Base-by-base conservation (phyloP, 306 rosid genomes). In the Trichosanthes cucumerina region DNA sequence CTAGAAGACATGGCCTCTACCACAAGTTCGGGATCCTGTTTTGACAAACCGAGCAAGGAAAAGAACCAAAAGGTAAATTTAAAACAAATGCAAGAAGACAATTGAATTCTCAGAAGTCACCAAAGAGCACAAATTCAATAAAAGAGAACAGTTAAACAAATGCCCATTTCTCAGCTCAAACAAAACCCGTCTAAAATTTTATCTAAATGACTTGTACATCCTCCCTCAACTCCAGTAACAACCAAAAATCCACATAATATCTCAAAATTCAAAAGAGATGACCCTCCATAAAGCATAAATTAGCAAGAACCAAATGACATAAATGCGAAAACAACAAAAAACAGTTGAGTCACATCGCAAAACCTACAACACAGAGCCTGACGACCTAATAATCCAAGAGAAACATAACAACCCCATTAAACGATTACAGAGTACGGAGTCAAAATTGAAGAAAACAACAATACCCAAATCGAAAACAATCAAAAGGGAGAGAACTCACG, bases 11-110 rank as follows among this genome's bases (percentile, higher is more conserved):
- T 88, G 33, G 90, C 81, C 70, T 92, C 98, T 31, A 92, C 98
- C 74, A 87, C 81, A n/a, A 96, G 89, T 63, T 88, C 98, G 47
- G 91, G 85, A 85, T 96, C 98, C 99, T 96, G 90, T 74, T 49
- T 28, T 18, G 9, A 3, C 6, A 49, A 28, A 26, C 47, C 56
- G 2, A 70, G 76, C 12, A 68, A 21, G 53, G 56, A 31, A 72
- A 71, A 33, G 69, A 31, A 64, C 46, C 24, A 26, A 4, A 47
- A 16, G 6, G 6, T 71, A 72, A 15, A 73, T 28, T 73, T 73
- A 73, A 13, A 73, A 73, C 43, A 46, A 28, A 50, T 3, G 14
- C 44, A 50, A 46, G 39, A 71, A 44, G 3, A 47, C 24, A 47
- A 7, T 26, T 72, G 39, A 72, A 46, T 46, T 71, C 75, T 71